Conservation (phyloP, 2,329 filamentous ascomycete species). For the Phoma sp. region DNA sequence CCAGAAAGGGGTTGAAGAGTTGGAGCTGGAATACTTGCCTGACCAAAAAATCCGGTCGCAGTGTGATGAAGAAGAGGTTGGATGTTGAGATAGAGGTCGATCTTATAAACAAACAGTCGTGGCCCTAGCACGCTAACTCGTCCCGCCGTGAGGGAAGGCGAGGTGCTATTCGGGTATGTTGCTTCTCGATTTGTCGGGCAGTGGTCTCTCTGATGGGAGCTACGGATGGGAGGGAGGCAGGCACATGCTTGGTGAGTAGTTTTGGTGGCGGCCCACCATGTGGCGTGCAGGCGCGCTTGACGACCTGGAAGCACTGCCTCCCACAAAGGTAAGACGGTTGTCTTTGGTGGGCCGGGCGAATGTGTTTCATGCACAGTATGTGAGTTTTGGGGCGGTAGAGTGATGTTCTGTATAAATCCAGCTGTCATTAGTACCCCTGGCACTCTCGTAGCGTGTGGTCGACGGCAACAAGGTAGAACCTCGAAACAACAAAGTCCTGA, state of each 20-base stretch:
- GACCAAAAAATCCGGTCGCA: not conserved
- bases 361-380: too few relatives aligned
- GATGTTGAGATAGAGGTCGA: not conserved
- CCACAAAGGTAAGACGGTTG: not conserved
- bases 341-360: not conserved
- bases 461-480: not conserved
- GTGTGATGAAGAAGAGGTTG: conserved; percentile 22
- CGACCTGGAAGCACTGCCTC: not conserved
- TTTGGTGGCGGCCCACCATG: not conserved
- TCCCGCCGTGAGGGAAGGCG: not conserved
- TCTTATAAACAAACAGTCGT: conserved; percentile 12
- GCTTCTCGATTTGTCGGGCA: not conserved
- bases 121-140: not conserved
- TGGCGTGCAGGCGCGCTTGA: not conserved
- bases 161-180: not conserved
- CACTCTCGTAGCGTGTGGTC: not conserved
- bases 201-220: not conserved
- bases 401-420: too few relatives aligned
- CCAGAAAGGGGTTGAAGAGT: not conserved
- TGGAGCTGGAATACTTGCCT: not conserved
- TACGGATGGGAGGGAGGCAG: not conserved
- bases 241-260: not conserved
- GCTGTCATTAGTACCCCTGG: not conserved
- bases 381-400: too few relatives aligned
- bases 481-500: not conserved